A percentile compares a stretch with the other conserved stretches of the same genome.
phyloP scores from a whole-genome alignment of 192 early-diverging fungal species.

The Chytriomyces sp. region DNA sequence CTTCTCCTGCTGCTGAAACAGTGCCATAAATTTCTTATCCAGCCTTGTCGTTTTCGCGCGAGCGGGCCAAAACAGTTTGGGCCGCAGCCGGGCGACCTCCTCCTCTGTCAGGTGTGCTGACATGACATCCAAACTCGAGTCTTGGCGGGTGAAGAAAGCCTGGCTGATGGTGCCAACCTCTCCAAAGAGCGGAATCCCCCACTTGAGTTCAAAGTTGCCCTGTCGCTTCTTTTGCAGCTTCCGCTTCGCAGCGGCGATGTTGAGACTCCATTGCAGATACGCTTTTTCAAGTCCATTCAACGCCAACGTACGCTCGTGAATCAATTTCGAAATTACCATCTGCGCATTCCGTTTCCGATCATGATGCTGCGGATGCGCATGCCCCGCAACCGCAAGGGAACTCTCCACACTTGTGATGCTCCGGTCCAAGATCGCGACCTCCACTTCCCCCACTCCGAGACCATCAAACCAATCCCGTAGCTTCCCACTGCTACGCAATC shows the following conservation, averaged over 20 bases:
- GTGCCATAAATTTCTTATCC: neutral
- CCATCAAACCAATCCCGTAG: slow-evolving; percentile 47
- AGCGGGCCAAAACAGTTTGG: slow-evolving; percentile 18
- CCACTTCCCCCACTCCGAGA: slow-evolving; percentile 51
- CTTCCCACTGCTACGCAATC: slow-evolving; percentile 42
- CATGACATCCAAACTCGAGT: slow-evolving; percentile 22
- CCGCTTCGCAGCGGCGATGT: slow-evolving; percentile 31
- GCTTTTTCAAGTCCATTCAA: slow-evolving; percentile 44
- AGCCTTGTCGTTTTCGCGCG: neutral
- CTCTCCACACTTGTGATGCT: slow-evolving; percentile 1
- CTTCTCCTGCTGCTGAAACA: neutral
- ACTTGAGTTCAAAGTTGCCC: neutral
- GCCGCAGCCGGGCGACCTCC: slow-evolving; percentile 26
- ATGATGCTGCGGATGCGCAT: neutral
- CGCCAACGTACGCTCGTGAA: slow-evolving; percentile 19
- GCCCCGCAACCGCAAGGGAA: neutral
- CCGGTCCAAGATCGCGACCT: slow-evolving; percentile 46
- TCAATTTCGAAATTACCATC: slow-evolving; percentile 23
- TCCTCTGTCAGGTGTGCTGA: slow-evolving; percentile 26
- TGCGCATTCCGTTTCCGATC: slow-evolving; percentile 5
- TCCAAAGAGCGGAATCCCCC: neutral
- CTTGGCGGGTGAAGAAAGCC: neutral
- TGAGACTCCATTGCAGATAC: slow-evolving; percentile 45
- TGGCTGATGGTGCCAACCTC: neutral
- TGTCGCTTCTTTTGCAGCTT: slow-evolving; percentile 4